These are phyloP conservation scores for Eremothecium gossypii DNA, from an alignment of 1,139 yeast genomes.

Conservation along the genomic window DNA sequence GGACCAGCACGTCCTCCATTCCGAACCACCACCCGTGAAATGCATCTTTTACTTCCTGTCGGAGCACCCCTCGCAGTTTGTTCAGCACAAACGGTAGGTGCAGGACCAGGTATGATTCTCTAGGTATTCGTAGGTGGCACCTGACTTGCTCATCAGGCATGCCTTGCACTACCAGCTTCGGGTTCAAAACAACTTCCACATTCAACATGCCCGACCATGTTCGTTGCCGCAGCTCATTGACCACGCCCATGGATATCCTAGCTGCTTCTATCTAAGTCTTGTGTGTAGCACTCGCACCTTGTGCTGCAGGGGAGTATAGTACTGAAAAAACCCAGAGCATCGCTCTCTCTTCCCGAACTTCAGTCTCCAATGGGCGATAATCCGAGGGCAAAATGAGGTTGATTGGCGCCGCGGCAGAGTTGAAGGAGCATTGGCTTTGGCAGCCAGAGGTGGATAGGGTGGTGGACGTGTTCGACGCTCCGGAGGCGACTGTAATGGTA, in stretches of 20 bases:
- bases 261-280: too few species aligned
- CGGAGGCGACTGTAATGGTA: constrained; percentile 16
- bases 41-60: constrained; percentile 30
- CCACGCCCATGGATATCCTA: too few species aligned
- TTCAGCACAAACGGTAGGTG: constrained; percentile 35
- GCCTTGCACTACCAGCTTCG: constrained; percentile 14
- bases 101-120: constrained; percentile 54
- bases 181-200: constrained; percentile 24
- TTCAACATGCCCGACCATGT: constrained; percentile 54
- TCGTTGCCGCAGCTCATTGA: constrained; percentile 27
- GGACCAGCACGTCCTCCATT: constrained; percentile 50
- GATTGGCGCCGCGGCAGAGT: constrained; percentile 7
- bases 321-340: too few species aligned
- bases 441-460: constrained; percentile 16
- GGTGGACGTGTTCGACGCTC: constrained; percentile 14
- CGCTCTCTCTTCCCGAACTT: too few species aligned
- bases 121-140: constrained; percentile 19
- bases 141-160: constrained; percentile 5
- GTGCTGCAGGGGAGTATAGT: too few species aligned
- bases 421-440: constrained; percentile 19
- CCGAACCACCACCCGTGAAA: constrained; percentile 56
- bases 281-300: too few species aligned
- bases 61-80: constrained; percentile 38
- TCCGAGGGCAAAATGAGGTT: neutral
- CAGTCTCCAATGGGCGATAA: neutral